Evolutionary conservation across 495 filamentous ascomycete genomes (phyloP), one percentile per base, ranked within the genome.

Genomic region (Margaritispora aquatica): DNA sequence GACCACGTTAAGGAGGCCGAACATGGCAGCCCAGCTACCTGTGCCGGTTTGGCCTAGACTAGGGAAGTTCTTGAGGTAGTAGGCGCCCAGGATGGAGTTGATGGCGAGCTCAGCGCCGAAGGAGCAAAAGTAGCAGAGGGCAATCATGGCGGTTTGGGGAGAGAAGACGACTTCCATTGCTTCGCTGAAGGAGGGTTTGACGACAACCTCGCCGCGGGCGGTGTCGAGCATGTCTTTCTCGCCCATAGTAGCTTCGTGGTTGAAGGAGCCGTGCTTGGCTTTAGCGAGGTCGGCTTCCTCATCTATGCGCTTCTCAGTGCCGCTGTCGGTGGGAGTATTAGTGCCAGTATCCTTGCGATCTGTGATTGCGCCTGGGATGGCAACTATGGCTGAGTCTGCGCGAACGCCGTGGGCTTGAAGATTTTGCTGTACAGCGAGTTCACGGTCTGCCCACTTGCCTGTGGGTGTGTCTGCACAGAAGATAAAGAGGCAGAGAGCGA

Each of bases 91-190:
- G 56, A 93, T 82, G 26, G 84, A 82, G 79, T 96, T 93, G 74
- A 96, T 87, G 63, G 91, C 81, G 11, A 96, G 83, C 69, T 96
- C 91, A 26, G 81, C 83, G 54, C 91, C 91, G 66, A 96, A 96
- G 15, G 88, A 87, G 75, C 89, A 95, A 68, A 87, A 83, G 71
- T 96, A 96, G n/a, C 82, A 81, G 17, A 82, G 71, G 24, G 84
- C 76, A 51, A 89, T 81, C 59, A 86, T 82, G 51, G 86, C 68
- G 9, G 85, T 87, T 63, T 91, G 86, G 1, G 82, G 76, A 26
- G 83, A 88, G 70, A 84, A 75, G 38, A 84, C 68, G 2, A 91
- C 83, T 0, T 58, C 54, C 19, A 84, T 26, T 22, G 79, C 76
- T 66, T 88, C 85, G 38, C 75, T 77, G 61, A 84, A 75, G 0